phyloP scores from a whole-genome alignment of 805 yeast species.

The Wickerhamomyces silvicola region DNA sequence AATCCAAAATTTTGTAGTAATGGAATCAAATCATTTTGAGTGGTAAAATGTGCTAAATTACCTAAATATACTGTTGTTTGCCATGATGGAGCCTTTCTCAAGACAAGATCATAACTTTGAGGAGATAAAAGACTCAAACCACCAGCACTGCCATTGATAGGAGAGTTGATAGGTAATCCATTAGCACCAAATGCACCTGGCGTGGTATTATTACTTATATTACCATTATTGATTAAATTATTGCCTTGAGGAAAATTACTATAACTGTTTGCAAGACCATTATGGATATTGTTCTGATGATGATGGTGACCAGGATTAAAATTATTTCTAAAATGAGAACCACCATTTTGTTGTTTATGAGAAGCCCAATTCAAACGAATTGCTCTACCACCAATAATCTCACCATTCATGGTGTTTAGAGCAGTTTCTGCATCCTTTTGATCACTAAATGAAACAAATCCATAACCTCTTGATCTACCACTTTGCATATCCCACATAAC shows the following conservation, averaged over 20 bases:
- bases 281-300: slow-evolving; percentile 4
- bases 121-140: slow-evolving; percentile 27
- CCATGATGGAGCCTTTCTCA: slow-evolving; percentile 77
- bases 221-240: slow-evolving; percentile 19
- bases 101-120: slow-evolving; percentile 60
- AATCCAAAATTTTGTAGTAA: slow-evolving; percentile 74
- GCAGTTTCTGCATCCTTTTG: slow-evolving; percentile 71
- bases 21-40: slow-evolving; percentile 68
- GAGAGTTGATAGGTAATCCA: not conserved
- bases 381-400: slow-evolving; percentile 62
- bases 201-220: too few species aligned
- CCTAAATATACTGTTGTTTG: slow-evolving; percentile 85
- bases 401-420: slow-evolving; percentile 67
- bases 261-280: slow-evolving; percentile 8
- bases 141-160: not conserved
- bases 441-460: slow-evolving; percentile 72
- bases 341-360: slow-evolving; percentile 43
- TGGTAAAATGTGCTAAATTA: slow-evolving; percentile 70
- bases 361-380: slow-evolving; percentile 88
- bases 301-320: slow-evolving; percentile 5
- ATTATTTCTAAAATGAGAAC: slow-evolving; percentile 7
- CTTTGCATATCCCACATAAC: slow-evolving; percentile 98
- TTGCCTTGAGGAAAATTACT: slow-evolving; percentile 8
- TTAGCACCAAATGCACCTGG: slow-evolving; percentile 6
- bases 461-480: slow-evolving; percentile 87